phyloP scores from a whole-genome alignment of 2,329 filamentous ascomycete genomes.

The Arthrinium puccinioides region DNA sequence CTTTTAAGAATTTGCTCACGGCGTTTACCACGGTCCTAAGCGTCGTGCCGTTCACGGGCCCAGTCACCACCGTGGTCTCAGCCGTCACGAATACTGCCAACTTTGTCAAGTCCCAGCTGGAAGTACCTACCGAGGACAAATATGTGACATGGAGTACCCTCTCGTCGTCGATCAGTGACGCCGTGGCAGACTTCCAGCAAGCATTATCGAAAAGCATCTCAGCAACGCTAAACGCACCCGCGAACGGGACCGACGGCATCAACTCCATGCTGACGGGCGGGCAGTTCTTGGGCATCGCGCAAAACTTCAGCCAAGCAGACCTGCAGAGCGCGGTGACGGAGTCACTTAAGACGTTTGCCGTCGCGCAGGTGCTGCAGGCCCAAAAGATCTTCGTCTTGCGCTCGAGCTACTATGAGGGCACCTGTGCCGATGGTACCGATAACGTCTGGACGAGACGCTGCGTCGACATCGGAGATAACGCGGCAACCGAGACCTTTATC shows the following conservation, averaged over 20 bases:
- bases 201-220: background rate
- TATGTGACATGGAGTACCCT: constrained; percentile 1
- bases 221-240: constrained; percentile 1
- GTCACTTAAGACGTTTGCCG: background rate
- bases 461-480: background rate
- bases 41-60: background rate
- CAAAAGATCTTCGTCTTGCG: background rate
- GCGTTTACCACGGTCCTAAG: background rate
- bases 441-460: background rate
- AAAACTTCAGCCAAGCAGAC: constrained; percentile 1
- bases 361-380: background rate
- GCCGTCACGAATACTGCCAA: background rate
- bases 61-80: background rate
- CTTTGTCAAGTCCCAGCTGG: background rate
- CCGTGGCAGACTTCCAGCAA: background rate
- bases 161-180: background rate
- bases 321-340: background rate
- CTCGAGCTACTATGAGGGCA: background rate
- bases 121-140: background rate
- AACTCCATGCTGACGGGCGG: background rate
- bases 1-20: constrained; percentile 2
- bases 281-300: constrained; percentile 1
- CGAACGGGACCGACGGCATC: background rate
- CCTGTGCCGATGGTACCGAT: background rate
- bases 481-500: background rate